A percentile compares a stretch with the other conserved stretches of the same genome.
phyloP scores from a whole-genome alignment of 1,284 basidiomycete genomes.

The Pseudomicrostroma phylloplanum region DNA sequence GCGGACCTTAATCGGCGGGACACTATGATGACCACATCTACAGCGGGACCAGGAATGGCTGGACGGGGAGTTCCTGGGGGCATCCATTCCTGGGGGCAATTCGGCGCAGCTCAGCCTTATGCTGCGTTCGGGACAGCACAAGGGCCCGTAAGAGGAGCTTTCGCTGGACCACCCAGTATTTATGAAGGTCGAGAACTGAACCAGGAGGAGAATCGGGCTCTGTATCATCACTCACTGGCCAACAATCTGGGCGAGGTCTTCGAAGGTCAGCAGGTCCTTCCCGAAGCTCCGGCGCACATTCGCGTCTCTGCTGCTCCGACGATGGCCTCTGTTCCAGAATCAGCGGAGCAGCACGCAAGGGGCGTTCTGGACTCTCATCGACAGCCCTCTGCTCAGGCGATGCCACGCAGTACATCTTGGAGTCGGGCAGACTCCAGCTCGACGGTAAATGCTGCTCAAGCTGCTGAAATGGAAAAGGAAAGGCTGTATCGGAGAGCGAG shows the following conservation, averaged over 20 bases:
- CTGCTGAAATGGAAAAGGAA: slow-evolving; percentile 41
- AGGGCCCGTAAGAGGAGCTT: slow-evolving; percentile 24
- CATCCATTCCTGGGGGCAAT: slow-evolving; percentile 33
- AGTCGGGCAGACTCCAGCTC: background rate
- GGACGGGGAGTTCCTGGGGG: slow-evolving; percentile 42
- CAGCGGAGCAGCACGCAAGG: too few relatives aligned
- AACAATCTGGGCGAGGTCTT: slow-evolving; percentile 7
- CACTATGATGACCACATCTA: slow-evolving; percentile 38
- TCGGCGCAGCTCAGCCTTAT: slow-evolving; percentile 28
- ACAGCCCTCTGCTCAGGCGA: background rate
- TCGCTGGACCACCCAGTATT: slow-evolving; percentile 37
- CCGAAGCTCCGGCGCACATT: background rate
- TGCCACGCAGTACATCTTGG: background rate
- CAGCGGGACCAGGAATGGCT: slow-evolving; percentile 39
- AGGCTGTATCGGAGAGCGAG: slow-evolving; percentile 40
- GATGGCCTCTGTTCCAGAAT: too few relatives aligned
- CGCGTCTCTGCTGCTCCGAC: too few relatives aligned
- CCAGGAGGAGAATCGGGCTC: slow-evolving; percentile 25
- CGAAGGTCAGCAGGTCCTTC: slow-evolving; percentile 5
- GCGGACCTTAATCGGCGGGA: slow-evolving; percentile 30
- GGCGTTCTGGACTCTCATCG: background rate
- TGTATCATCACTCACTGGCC: slow-evolving; percentile 22
- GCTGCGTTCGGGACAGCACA: slow-evolving; percentile 15
- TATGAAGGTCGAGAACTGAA: slow-evolving; percentile 28
- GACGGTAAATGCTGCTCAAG: background rate